A percentile compares a stretch with the other conserved stretches of the same genome.
These are phyloP conservation scores for Henckelia pumila DNA, from an alignment of 257 asterid species.

Conservation along the genomic window DNA sequence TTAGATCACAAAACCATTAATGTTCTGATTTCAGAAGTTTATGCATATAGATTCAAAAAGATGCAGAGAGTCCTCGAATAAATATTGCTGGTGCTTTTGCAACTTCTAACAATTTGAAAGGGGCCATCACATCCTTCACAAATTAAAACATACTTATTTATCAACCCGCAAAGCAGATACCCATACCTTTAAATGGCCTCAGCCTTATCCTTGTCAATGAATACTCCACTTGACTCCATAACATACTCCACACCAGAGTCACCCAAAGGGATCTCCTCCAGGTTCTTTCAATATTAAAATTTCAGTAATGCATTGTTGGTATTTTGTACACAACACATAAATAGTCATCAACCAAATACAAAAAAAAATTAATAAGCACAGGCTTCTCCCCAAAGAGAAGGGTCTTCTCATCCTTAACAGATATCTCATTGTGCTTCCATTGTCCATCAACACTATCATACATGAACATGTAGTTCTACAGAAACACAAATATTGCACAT, in stretches of 20 bases:
- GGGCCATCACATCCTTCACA: not conserved
- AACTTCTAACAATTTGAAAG: not conserved
- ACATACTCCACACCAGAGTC: slow-evolving; percentile 66
- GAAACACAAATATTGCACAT: slow-evolving; percentile 37
- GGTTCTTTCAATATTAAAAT: slow-evolving; percentile 42
- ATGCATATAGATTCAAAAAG: not conserved
- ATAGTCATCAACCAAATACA: not conserved
- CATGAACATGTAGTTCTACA: too few species aligned
- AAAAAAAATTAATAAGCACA: slow-evolving; percentile 19
- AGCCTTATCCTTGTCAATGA: slow-evolving; percentile 82
- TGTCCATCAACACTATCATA: too few species aligned
- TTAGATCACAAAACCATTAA: not conserved
- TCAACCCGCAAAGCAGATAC: not conserved
- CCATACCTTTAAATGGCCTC: slow-evolving; percentile 82
- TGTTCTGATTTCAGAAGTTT: not conserved
- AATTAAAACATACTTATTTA: not conserved
- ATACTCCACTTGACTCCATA: slow-evolving; percentile 81
- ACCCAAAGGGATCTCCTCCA: slow-evolving; percentile 83
- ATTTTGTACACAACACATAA: not conserved
- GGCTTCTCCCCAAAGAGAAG: slow-evolving; percentile 75
- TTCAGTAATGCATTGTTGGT: not conserved
- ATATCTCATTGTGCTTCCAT: too few species aligned
- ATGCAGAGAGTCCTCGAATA: too few species aligned
- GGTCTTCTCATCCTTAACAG: slow-evolving; percentile 77
- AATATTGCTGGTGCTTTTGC: not conserved